Evolutionary conservation across 1,284 basidiomycete genomes (phyloP), one percentile per base, ranked within the genome.

Genomic region (Trichosporon sp.): DNA sequence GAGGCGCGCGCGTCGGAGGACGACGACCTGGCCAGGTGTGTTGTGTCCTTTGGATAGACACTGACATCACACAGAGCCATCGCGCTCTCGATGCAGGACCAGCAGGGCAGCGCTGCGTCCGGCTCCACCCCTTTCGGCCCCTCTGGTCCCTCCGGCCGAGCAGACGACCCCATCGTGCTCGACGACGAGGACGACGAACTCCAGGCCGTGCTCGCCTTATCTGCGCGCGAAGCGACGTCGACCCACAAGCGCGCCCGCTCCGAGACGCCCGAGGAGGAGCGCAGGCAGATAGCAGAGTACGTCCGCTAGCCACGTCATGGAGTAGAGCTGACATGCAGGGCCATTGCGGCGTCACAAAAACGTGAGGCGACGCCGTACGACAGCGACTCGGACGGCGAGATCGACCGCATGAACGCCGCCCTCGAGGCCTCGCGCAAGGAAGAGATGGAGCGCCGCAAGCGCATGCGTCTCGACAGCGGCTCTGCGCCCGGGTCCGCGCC

Each of bases 221-320:
- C 0, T 62, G 73, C 56, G 76, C 78, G 21, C n/a, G 72, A 77
- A 31, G 69, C 70, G 66, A 68, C 5, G 18, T n/a, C 47, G 47
- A 63, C 76, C 6, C 78, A 77, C 62, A 63, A 73, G 42, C 70
- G 34, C 56, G 7, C 56, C 65, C 27, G 73, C 60, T 53, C 69
- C 3, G 74, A 73, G n/a, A 80, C 78, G 2, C 78, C 78, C 0
- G 79, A 81, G 34, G 79, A 80, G 32, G 80, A 81, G 67, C 47
- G 77, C 2, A 66, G 68, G 18, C 74, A 75, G 76, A 66, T 81
- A 8, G 78, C 71, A 35, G 77, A 81, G 80, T 81, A 53, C 64
- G 78, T 71, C 15, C 3, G 38, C 38, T n/a, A 5, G 18, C 38
- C n/a, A n/a, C n/a, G 18, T n/a, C 38, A 5, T 5, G 38, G 4